Base-by-base conservation (phyloP, 2,329 filamentous ascomycete species). In the Hymenoscyphus occultus region DNA sequence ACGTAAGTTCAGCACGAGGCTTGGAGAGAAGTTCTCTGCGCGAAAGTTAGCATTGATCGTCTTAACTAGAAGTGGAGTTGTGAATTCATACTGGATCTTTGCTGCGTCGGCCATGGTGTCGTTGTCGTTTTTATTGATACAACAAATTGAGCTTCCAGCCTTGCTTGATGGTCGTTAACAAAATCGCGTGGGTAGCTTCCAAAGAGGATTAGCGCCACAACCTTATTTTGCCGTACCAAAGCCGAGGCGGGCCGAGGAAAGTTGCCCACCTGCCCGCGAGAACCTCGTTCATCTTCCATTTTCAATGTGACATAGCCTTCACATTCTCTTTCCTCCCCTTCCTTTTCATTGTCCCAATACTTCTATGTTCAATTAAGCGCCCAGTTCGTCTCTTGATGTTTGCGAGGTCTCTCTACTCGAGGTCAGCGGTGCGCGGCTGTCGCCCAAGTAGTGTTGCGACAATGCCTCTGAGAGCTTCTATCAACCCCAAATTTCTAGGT, bases 1-100 rank as follows among this genome's bases (percentile, higher is more conserved):
- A 96, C 92, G 93, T 97, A 80, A 97, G 90, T 77, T 97, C 93
- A 75, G 84, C 87, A 80, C 92, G 91, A 71, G 92, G 89, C 85
- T 97, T 97, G 78, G 86, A 89, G 71, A 96, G 87, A 75, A 97
- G 87, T 79, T 97, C 93, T 80, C 92, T 96, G 77, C 66, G 66
- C 16, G 51, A 22, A 2, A 39, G 56, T 75, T 72, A 74, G 73
- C 58, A 61, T 67, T 54, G 13, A 13, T 39, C 19, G 39, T 1
- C 39, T n/a, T 13, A 16, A 10, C 56, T 32, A 14, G 19, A 14
- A 9, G 22, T 22, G 13, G 42, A n/a, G 35, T 64, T 59, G 65
- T 57, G 54, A 35, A 6, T 32, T 64, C 70, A 64, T 79, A 91
- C 89, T 91, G 87, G 64, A 91, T 90, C 81, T 91, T 91, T 71